Evolutionary conservation across 1,284 basidiomycete species (phyloP).

Genomic region (Athelia sp.): DNA sequence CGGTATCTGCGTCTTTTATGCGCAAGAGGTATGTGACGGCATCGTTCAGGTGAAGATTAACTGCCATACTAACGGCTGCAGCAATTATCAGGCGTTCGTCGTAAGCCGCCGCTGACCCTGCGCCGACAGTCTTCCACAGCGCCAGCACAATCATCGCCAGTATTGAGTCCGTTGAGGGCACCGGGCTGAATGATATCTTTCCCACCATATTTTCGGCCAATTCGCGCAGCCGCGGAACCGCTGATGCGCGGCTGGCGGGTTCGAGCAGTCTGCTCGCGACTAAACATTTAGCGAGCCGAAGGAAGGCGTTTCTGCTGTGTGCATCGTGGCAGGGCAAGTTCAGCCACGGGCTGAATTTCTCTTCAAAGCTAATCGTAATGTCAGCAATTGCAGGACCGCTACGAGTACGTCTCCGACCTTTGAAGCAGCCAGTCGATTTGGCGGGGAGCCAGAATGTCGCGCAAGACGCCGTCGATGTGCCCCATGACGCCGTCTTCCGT

Average conservation of each 20-base stretch:
- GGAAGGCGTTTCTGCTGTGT: conserved; percentile 15
- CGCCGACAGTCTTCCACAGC: conserved; percentile 36
- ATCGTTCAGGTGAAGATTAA: conserved; percentile 34
- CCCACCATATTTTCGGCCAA: conserved; percentile 33
- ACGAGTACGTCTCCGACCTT: conserved; percentile 23
- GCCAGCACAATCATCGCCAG: conserved; percentile 37
- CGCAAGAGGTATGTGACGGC: conserved; percentile 27
- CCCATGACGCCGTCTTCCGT: conserved; percentile 1
- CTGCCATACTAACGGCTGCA: conserved; percentile 41
- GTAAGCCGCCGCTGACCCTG: conserved; percentile 9
- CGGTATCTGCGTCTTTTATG: conserved; percentile 2
- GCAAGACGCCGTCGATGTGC: conserved; percentile 16
- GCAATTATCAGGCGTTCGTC: conserved; percentile 36
- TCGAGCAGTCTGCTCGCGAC: conserved; percentile 35
- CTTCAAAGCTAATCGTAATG: conserved; percentile 32
- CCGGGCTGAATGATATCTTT: conserved; percentile 34
- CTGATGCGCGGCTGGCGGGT: conserved; percentile 23
- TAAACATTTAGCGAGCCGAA: conserved; percentile 33
- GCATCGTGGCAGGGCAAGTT: conserved; percentile 24
- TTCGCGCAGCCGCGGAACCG: conserved; percentile 34
- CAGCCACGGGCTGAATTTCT: conserved; percentile 37
- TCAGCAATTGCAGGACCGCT: not conserved
- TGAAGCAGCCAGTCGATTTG: conserved; percentile 31
- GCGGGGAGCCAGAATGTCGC: conserved; percentile 27
- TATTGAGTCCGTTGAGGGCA: conserved; percentile 36